A percentile compares a stretch with the other conserved stretches of the same genome.
These are phyloP conservation scores for Cicer cuneatum DNA, from an alignment of 306 rosid genomes.

Conservation along the genomic window DNA sequence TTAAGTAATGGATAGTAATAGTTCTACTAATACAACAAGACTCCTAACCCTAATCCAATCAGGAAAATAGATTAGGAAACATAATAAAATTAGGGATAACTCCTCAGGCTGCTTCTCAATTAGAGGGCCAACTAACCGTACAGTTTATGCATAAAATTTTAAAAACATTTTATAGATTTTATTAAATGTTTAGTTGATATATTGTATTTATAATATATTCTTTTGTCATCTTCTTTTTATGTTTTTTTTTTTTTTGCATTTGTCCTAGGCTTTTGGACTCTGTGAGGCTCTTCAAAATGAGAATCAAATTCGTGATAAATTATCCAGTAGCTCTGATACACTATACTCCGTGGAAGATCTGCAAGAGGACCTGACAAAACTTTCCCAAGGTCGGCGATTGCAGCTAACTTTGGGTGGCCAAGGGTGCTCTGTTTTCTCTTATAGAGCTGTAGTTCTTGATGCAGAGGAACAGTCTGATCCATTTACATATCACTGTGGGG, in stretches of 20 bases:
- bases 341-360: constrained; percentile 76
- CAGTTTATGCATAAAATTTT: constrained; percentile 8
- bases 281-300: constrained; percentile 74
- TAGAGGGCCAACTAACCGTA: not conserved
- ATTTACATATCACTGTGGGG: constrained; percentile 80
- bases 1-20: not conserved
- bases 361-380: constrained; percentile 69
- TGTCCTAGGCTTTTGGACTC: constrained; percentile 71
- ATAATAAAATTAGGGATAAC: constrained; percentile 12
- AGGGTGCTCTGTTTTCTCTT: constrained; percentile 72
- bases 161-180: constrained; percentile 1
- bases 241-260: constrained; percentile 13
- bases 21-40: constrained; percentile 7
- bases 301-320: constrained; percentile 71
- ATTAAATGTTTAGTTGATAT: not conserved
- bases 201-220: constrained; percentile 5
- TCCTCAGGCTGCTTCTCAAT: not conserved
- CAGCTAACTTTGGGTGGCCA: constrained; percentile 76
- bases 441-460: constrained; percentile 82
- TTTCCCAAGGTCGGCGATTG: constrained; percentile 76
- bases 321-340: constrained; percentile 65
- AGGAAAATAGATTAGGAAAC: constrained; percentile 1
- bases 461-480: constrained; percentile 70
- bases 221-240: constrained; percentile 28
- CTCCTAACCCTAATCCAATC: not conserved